Base-by-base conservation (phyloP, 2,329 filamentous ascomycete genomes). In the Didymella lethalis region DNA sequence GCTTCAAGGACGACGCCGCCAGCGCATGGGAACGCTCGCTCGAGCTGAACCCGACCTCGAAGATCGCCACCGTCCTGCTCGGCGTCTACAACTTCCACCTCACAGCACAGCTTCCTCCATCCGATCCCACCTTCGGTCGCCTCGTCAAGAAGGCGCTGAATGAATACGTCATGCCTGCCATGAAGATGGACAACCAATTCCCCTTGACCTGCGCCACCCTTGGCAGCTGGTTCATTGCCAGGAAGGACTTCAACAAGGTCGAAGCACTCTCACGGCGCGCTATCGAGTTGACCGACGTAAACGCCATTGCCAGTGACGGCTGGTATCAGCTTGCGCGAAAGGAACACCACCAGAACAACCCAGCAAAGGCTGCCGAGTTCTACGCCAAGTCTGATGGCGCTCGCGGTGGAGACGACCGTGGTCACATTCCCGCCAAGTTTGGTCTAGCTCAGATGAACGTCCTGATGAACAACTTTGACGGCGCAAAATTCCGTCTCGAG, bases 311-410 rank as follows among this genome's bases (percentile, higher is more conserved):
- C 25, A 97, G 94, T 78, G 96, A 99, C 74, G 96, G 95, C 34
- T 98, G 94, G 93, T 99, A 97, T 78, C 80, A 98, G 8, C 86
- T 98, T 40, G 95, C 93, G 28, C 86, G 93, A 61, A 97, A 96
- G 75, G 92, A 94, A 64, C 95, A 99, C 74, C 92, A 92, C 66
- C 86, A 88, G 57, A 90, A 90, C 41, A 88, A 97, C 57, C 79
- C 86, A 7, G 84, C 89, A 20, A 89, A 88, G 56, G 94, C 95
- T 2, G 87, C 85, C 20, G 92, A 97, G 70, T 96, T 90, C 77
- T 99, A 99, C 78, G 88, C 88, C 54, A 89, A 91, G 66, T 91
- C 96, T 1, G 95, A 99, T 75, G 91, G 96, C 75, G 93, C 95
- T 36, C 87, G 95, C 68, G 94, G 94, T 69, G 94, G 93, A 41